phyloP scores from a whole-genome alignment of 2,329 filamentous ascomycete species.

The Cordyceps farinosa region DNA sequence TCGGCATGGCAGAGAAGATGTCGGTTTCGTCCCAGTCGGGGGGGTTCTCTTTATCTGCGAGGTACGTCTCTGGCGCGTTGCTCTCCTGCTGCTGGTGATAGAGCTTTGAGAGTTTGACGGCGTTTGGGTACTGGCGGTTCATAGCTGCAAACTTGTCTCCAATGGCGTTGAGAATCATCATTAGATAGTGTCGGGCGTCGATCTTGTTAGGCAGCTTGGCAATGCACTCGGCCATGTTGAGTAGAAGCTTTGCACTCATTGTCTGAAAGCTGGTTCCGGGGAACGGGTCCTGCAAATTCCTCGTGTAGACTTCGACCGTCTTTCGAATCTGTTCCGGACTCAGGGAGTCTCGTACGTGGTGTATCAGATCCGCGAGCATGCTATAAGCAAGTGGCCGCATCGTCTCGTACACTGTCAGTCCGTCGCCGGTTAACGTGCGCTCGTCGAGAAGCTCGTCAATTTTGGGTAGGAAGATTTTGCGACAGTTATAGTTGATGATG shows the following conservation, averaged over 20 bases:
- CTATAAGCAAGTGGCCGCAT: slow-evolving; percentile 95
- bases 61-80: slow-evolving; percentile 66
- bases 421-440: slow-evolving; percentile 89
- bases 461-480: slow-evolving; percentile 89
- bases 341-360: slow-evolving; percentile 90
- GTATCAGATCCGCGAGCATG: slow-evolving; percentile 96
- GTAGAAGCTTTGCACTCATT: slow-evolving; percentile 94
- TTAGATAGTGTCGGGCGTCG: slow-evolving; percentile 90
- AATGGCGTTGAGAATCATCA: slow-evolving; percentile 97
- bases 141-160: slow-evolving; percentile 97
- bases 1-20: slow-evolving; percentile 93
- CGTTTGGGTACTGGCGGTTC: slow-evolving; percentile 94
- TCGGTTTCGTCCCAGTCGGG: slow-evolving; percentile 98
- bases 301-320: slow-evolving; percentile 96
- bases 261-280: slow-evolving; percentile 98
- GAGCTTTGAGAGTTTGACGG: slow-evolving; percentile 83
- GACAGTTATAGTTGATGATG: slow-evolving; percentile 98
- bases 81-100: slow-evolving; percentile 67
- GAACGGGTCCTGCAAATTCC: slow-evolving; percentile 90
- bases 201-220: slow-evolving; percentile 89
- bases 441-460: slow-evolving; percentile 96
- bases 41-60: slow-evolving; percentile 73
- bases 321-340: slow-evolving; percentile 87
- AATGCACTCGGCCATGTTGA: slow-evolving; percentile 99
- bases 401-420: slow-evolving; percentile 92